Conservation (phyloP, 371 early-diverging fungal species). For the Smittium culicis region DNA sequence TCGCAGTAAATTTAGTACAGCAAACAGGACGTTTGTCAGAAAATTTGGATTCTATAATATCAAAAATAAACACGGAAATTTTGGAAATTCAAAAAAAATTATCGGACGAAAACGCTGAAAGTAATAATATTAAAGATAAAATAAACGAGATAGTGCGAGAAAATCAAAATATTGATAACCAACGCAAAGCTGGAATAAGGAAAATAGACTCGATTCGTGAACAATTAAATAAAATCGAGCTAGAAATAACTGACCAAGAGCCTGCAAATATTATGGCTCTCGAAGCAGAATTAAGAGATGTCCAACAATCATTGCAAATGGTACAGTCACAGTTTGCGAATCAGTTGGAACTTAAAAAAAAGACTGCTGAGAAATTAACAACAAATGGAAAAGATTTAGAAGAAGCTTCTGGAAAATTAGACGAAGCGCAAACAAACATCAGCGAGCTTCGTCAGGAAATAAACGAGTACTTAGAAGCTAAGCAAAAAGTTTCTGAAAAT, state of each 20-base stretch:
- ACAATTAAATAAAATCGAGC: conserved; percentile 30
- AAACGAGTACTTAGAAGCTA: conserved; percentile 21
- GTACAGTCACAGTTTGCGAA: conserved; percentile 34
- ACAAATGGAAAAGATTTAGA: conserved; percentile 19
- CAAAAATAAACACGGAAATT: conserved; percentile 22
- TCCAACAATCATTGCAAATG: conserved; percentile 33
- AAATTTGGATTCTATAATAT: conserved; percentile 33
- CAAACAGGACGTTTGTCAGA: conserved; percentile 37
- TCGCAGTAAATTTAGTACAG: conserved; percentile 31
- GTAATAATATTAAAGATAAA: conserved; percentile 12
- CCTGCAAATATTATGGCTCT: conserved; percentile 45
- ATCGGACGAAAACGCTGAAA: conserved; percentile 16
- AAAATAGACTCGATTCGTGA: conserved; percentile 16
- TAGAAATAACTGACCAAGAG: conserved; percentile 44
- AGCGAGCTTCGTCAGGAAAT: conserved; percentile 19
- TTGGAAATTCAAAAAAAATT: conserved; percentile 18
- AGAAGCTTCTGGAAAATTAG: conserved; percentile 16
- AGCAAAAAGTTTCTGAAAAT: conserved; percentile 21
- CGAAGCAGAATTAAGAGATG: conserved; percentile 24
- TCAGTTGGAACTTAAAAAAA: conserved; percentile 20
- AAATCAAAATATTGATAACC: conserved; percentile 11
- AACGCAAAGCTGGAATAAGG: conserved; percentile 14
- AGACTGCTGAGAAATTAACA: conserved; percentile 15
- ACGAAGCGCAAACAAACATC: conserved; percentile 18
- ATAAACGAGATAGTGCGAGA: conserved; percentile 12